A percentile compares a stretch with the other conserved stretches of the same genome.
Conservation (phyloP, 441 rosid genomes). For the Raphanus hybrid region DNA sequence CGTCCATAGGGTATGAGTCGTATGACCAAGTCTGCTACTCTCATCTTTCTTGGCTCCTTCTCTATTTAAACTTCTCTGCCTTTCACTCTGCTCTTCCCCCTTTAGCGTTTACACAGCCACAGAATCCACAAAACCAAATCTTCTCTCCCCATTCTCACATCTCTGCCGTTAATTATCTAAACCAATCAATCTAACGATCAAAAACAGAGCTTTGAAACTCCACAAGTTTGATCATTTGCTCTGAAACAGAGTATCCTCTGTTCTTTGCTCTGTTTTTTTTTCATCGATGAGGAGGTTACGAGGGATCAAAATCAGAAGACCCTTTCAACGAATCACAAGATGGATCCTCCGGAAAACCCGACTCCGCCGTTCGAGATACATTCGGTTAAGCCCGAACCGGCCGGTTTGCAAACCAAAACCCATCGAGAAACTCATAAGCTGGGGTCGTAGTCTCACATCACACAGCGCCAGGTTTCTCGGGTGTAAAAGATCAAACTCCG, state of each 20-base stretch:
- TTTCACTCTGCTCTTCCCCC: conserved; percentile 27
- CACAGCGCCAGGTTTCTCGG: conserved; percentile 55
- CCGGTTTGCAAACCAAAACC: conserved; percentile 44
- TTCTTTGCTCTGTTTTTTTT: neutral
- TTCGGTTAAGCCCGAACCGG: conserved; percentile 5
- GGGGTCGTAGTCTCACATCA: conserved; percentile 60
- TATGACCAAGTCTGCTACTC: conserved; percentile 25
- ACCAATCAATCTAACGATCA: neutral
- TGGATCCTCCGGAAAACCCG: conserved; percentile 47
- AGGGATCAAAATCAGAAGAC: conserved; percentile 66
- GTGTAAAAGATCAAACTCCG: conserved; percentile 42
- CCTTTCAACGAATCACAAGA: conserved; percentile 51
- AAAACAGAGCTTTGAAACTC: conserved; percentile 10
- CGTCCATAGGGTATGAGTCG: conserved; percentile 26
- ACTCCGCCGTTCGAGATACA: conserved; percentile 16
- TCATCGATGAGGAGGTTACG: conserved; percentile 53
- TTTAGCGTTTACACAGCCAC: conserved; percentile 31
- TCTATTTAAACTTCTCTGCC: conserved; percentile 30
- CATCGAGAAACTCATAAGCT: conserved; percentile 49
- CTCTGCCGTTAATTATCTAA: conserved; percentile 1
- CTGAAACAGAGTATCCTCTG: conserved; percentile 19
- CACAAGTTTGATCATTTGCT: neutral
- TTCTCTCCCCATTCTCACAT: neutral
- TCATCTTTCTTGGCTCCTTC: conserved; percentile 25
- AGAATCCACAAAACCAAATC: conserved; percentile 20